Percentiles rank a stretch among this genome's conserved stretches.
Conservation (phyloP, 1,139 yeast genomes). For the Saccharomyces hybrid region DNA sequence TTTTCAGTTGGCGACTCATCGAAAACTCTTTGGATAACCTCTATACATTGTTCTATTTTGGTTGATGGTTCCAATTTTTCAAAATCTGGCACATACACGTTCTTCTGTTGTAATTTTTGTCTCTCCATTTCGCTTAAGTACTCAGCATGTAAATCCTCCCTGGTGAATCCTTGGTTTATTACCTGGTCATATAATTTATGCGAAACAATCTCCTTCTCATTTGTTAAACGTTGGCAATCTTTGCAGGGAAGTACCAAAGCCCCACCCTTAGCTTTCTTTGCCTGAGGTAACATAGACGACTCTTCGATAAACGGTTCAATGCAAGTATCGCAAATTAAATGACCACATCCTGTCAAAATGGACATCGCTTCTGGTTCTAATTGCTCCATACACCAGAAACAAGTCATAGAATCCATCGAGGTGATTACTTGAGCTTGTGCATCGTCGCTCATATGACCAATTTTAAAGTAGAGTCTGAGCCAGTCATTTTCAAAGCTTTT, state of each 20-base stretch:
- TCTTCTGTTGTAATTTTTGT: slow-evolving; percentile 26
- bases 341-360: slow-evolving; percentile 59
- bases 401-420: slow-evolving; percentile 33
- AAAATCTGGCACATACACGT: slow-evolving; percentile 29
- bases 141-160: slow-evolving; percentile 29
- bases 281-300: slow-evolving; percentile 29
- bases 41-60: slow-evolving; percentile 45
- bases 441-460: slow-evolving; percentile 21
- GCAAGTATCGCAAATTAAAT: slow-evolving; percentile 58
- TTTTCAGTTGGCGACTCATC: slow-evolving; percentile 46
- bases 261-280: slow-evolving; percentile 34
- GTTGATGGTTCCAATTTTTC: slow-evolving; percentile 40
- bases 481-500: slow-evolving; percentile 25
- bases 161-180: slow-evolving; percentile 29
- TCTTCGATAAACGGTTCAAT: slow-evolving; percentile 42
- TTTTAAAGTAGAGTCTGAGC: slow-evolving; percentile 24
- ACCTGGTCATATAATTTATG: slow-evolving; percentile 47
- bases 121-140: slow-evolving; percentile 23
- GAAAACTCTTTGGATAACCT: slow-evolving; percentile 40
- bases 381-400: slow-evolving; percentile 64
- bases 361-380: slow-evolving; percentile 41
- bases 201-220: slow-evolving; percentile 40
- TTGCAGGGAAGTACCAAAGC: slow-evolving; percentile 46
- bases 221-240: slow-evolving; percentile 39
- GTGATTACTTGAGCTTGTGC: slow-evolving; percentile 28